Evolutionary conservation across 1,284 basidiomycete species (phyloP).

Genomic region (Entoloma clypeatum): DNA sequence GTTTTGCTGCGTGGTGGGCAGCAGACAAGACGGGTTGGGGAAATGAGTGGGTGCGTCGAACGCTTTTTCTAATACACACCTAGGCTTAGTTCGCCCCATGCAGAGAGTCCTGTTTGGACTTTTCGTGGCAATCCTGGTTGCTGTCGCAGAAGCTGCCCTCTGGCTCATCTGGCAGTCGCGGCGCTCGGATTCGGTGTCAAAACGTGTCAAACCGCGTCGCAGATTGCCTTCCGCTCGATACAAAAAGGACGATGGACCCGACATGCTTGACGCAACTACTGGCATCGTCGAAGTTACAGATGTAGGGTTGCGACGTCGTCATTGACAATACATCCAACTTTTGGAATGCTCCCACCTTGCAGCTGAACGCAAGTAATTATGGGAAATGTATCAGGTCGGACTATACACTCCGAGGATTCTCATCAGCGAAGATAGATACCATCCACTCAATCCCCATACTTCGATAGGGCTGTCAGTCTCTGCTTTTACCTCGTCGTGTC

Average conservation of each 20-base stretch:
- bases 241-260: constrained; percentile 33
- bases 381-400: constrained; percentile 4
- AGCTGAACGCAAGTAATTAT: no score
- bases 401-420: constrained; percentile 42
- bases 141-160: constrained; percentile 60
- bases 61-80: constrained; percentile 7
- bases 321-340: constrained; percentile 8
- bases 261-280: constrained; percentile 11
- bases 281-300: constrained; percentile 14
- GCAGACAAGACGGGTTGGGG: constrained; percentile 59
- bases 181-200: constrained; percentile 23
- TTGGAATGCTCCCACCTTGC: no score
- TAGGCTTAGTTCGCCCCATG: constrained; percentile 11
- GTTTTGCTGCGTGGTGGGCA: constrained; percentile 68
- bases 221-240: constrained; percentile 20
- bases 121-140: constrained; percentile 56
- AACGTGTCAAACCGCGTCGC: constrained; percentile 18
- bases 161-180: constrained; percentile 70
- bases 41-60: constrained; percentile 63
- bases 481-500: constrained; percentile 38
- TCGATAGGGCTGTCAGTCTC: constrained; percentile 48
- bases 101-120: constrained; percentile 64
- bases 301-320: constrained; percentile 19
- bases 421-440: constrained; percentile 69
- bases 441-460: constrained; percentile 80